Conservation (phyloP, 2,329 filamentous ascomycete genomes). For the Apiospora kogelbergensis region DNA sequence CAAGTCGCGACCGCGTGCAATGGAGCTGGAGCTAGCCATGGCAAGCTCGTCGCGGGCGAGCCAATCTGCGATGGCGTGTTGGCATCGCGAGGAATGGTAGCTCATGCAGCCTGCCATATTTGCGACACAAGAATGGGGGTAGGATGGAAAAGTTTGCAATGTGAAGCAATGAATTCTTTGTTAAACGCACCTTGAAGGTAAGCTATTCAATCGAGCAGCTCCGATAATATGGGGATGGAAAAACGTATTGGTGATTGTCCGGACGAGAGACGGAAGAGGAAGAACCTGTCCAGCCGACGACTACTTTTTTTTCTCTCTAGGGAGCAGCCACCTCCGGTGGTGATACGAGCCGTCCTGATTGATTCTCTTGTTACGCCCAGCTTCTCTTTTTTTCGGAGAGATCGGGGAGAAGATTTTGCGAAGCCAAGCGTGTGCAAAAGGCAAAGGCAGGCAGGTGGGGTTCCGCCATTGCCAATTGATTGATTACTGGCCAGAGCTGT, state of each 20-base stretch:
- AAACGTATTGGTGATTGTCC: slow-evolving; percentile 25
- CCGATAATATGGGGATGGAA: slow-evolving; percentile 28
- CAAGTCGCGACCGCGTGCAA: neutral
- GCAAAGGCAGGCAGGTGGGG: neutral
- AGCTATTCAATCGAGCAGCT: slow-evolving; percentile 10
- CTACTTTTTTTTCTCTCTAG: slow-evolving; percentile 11
- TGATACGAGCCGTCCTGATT: neutral
- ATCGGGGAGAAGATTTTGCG: slow-evolving; percentile 26
- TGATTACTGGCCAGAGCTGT: neutral
- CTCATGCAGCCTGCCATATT: neutral
- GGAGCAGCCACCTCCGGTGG: slow-evolving; percentile 3
- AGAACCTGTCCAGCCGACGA: slow-evolving; percentile 27
- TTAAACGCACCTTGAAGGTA: slow-evolving; percentile 17
- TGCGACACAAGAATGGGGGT: neutral
- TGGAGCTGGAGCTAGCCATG: neutral
- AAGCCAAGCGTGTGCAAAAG: neutral
- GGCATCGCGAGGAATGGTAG: neutral
- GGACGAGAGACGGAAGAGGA: slow-evolving; percentile 27
- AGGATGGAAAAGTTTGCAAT: neutral
- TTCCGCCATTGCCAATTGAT: neutral
- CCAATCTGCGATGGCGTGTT: neutral
- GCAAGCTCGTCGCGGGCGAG: neutral
- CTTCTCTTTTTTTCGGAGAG: slow-evolving; percentile 18
- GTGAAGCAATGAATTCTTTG: neutral
- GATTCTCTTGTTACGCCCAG: neutral